A percentile compares a stretch with the other conserved stretches of the same genome.
These are phyloP conservation scores for Cladosporium austrohemisphaericum DNA, from an alignment of 2,329 filamentous ascomycete species.

Conservation along the genomic window DNA sequence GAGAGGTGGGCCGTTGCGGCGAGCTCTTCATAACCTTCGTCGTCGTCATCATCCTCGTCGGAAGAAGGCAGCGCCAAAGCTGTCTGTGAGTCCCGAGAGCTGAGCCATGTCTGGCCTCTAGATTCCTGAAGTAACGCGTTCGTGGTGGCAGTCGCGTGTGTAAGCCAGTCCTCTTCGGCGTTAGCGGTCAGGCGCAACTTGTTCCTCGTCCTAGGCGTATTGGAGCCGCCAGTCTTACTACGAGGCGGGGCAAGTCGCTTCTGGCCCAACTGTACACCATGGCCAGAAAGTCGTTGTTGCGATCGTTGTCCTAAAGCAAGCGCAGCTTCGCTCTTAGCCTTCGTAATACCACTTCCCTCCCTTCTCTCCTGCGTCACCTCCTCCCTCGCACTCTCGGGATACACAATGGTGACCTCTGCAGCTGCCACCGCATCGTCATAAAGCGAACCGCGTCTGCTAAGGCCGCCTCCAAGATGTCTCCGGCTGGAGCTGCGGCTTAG, in stretches of 20 bases:
- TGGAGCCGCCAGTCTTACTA: slow-evolving; percentile 24
- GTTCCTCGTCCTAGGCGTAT: slow-evolving; percentile 17
- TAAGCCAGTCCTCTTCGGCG: slow-evolving; percentile 54
- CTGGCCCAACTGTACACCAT: slow-evolving; percentile 20
- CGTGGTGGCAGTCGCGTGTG: slow-evolving; percentile 55
- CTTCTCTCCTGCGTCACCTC: not conserved
- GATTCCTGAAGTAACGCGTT: slow-evolving; percentile 55
- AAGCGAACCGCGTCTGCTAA: slow-evolving; percentile 30
- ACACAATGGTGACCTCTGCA: slow-evolving; percentile 6
- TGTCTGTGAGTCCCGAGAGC: slow-evolving; percentile 54
- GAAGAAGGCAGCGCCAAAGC: slow-evolving; percentile 40
- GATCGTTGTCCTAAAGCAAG: slow-evolving; percentile 24
- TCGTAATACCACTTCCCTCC: slow-evolving; percentile 33
- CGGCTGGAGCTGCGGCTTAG: slow-evolving; percentile 42
- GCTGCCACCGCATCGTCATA: slow-evolving; percentile 25
- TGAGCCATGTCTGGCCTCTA: slow-evolving; percentile 61
- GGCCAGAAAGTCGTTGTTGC: slow-evolving; percentile 18
- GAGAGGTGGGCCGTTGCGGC: slow-evolving; percentile 25
- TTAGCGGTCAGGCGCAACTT: slow-evolving; percentile 2
- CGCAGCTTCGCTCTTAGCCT: slow-evolving; percentile 45
- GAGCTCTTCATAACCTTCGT: slow-evolving; percentile 34
- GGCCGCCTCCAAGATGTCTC: slow-evolving; percentile 28
- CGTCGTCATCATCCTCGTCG: slow-evolving; percentile 32
- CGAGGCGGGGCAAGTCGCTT: slow-evolving; percentile 21
- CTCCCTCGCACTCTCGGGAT: slow-evolving; percentile 4